Evolutionary conservation across 495 filamentous ascomycete species (phyloP), one percentile per base, ranked within the genome.

Genomic region (Aspergillus bertholletiae): DNA sequence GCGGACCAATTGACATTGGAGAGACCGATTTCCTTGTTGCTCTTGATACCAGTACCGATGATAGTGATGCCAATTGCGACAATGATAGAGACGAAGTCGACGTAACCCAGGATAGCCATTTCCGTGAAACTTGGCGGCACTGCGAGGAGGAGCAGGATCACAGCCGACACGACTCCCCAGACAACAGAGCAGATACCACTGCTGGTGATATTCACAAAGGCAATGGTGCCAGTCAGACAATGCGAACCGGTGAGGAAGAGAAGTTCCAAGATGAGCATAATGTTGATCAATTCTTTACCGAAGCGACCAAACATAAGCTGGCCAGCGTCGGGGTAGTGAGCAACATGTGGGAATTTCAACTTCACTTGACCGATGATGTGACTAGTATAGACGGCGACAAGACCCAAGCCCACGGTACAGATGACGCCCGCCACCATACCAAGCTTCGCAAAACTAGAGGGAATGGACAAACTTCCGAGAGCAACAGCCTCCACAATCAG

Each of bases 351-450:
- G 64, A 82, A 84, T 54, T 77, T 79, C 40, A 85, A 45, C 63
- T 88, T 88, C 56, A 90, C 81, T 67, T 88, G 85, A 27, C 83
- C 86, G 55, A 90, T 74, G 28, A 88, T 75, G 53, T 84, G 85
- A 61, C 83, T 84, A 41, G 84, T 87, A 67, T 89, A 91, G 53
- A 84, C 83, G 49, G 87, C 83, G 21, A 87, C 54, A 15, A 88
- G 53, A 15, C 87, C 87, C 15, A 88, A 56, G 28, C 70, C 64
- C 32, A 87, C 56, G 9, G 80, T 77, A 45, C 80, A 69, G 51
- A 87, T 74, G 34, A 77, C 65, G 32, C 69, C 69, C 13, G 69
- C 57, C 15, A 87, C 78, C 80, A 87, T 84, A n/a, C 84, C 84
- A 5, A 87, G 67, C 8, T 75, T 74, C 5, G 84, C 82, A 50